These are phyloP conservation scores for Fagopyrum esculentum DNA, from an alignment of 148 eudicot genomes.

Conservation along the genomic window DNA sequence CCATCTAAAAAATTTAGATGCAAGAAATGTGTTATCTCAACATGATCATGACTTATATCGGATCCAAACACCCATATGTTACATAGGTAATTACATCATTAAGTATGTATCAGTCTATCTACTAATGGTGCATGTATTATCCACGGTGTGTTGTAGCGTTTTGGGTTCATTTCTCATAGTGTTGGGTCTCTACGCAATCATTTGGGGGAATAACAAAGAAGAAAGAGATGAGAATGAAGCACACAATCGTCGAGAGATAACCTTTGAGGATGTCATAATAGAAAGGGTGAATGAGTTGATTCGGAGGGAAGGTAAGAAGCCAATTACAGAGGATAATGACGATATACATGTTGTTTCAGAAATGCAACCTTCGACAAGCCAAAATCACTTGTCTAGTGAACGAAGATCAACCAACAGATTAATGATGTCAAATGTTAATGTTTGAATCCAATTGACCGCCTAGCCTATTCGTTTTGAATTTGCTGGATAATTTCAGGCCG, in stretches of 20 bases:
- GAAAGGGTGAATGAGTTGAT: background rate
- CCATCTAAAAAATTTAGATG: no score
- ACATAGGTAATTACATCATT: no score
- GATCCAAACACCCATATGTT: no score
- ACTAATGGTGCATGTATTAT: background rate
- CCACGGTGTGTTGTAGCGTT: background rate
- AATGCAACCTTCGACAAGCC: background rate
- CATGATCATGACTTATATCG: no score
- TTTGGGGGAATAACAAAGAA: slow-evolving; percentile 1
- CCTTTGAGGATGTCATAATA: background rate
- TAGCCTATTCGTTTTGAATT: no score
- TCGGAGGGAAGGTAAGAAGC: background rate
- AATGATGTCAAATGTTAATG: background rate
- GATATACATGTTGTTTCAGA: background rate
- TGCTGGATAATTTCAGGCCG: no score
- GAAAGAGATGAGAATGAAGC: background rate
- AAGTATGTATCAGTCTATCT: no score
- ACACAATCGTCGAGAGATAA: background rate
- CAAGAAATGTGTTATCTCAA: no score
- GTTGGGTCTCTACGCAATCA: background rate
- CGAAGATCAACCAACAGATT: background rate
- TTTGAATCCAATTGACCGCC: background rate
- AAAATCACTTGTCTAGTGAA: background rate
- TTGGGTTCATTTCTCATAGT: background rate
- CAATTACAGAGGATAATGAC: background rate